Evolutionary conservation across 2,329 filamentous ascomycete species (phyloP), one percentile per base, ranked within the genome.

Genomic region (Alternaria atra): DNA sequence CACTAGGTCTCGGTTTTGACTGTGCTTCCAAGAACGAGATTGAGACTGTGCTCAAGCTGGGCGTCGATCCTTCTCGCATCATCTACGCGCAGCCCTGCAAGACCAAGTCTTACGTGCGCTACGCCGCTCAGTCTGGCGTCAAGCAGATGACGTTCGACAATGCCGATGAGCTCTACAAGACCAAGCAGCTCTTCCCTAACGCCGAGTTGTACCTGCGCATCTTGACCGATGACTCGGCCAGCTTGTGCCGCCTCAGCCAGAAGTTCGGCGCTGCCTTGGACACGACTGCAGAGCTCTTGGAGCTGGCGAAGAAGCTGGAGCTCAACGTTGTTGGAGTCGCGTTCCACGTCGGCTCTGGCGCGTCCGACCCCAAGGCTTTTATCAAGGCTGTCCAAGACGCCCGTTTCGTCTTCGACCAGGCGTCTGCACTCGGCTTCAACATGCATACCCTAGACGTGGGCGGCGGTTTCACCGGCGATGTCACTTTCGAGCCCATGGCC

Each of bases 131-230:
- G 77, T 85, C 90, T 69, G 91, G 91, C 70, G 95, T 99, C 78
- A 94, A 91, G 83, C 92, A 97, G 85, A 98, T 99, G 94, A 99
- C 95, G 2, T 98, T 99, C 77, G 95, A 99, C 86, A 99, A 99
- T 73, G 89, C 91, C 78, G 95, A 99, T 79, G 95, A 99, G 85
- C 87, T 99, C 53, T 93, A 94, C 87, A 99, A 99, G 87, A 94
- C 97, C 80, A 95, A 96, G 81, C 91, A 93, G 80, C 87, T 95
- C 72, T 97, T 87, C 76, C 94, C 95, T 2, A 89, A 88, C 48
- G 95, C 95, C 29, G 92, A 97, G 83, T 89, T 99, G 42, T 97
- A 91, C 80, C 85, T 99, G 63, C 94, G 95, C 73, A 99, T 99
- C 82, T 85, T 93, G 77, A 99, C 95, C 62, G 95, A 99, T 77